These are phyloP conservation scores for Aspergillus fumigatiaffinis DNA, from an alignment of 2,329 filamentous ascomycete species.

Conservation along the genomic window DNA sequence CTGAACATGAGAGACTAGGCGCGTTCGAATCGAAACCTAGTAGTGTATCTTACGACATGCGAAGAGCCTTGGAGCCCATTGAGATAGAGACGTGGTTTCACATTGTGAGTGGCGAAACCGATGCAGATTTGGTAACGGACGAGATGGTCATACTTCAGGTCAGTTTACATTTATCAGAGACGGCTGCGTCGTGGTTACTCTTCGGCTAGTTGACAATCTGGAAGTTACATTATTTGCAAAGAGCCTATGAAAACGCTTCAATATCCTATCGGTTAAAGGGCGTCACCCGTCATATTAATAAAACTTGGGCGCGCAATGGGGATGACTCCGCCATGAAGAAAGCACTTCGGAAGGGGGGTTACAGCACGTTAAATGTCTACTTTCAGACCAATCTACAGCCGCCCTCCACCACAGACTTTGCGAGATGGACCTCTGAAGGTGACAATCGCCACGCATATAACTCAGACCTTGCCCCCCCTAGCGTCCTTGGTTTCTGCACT, in stretches of 20 bases:
- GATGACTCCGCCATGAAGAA: constrained; percentile 52
- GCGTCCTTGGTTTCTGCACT: constrained; percentile 53
- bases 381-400: constrained; percentile 53
- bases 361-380: constrained; percentile 56
- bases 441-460: constrained; percentile 17
- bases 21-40: constrained; percentile 11
- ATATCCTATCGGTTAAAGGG: constrained; percentile 50
- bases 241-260: constrained; percentile 41
- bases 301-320: constrained; percentile 50
- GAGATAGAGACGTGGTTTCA: constrained; percentile 43
- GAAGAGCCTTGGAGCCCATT: constrained; percentile 22
- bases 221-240: constrained; percentile 40
- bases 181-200: neutral
- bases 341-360: constrained; percentile 51
- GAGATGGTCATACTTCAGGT: constrained; percentile 36
- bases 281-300: constrained; percentile 50
- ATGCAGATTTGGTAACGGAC: constrained; percentile 26
- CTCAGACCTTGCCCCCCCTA: constrained; percentile 19
- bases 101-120: constrained; percentile 34
- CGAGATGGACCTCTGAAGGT: constrained; percentile 19
- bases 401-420: constrained; percentile 17
- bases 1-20: constrained; percentile 23
- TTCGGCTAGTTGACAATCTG: constrained; percentile 2
- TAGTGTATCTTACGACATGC: constrained; percentile 11
- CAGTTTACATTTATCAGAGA: constrained; percentile 6